Conservation (phyloP, 2,329 filamentous ascomycete genomes). For the Metarhizium robertsii region DNA sequence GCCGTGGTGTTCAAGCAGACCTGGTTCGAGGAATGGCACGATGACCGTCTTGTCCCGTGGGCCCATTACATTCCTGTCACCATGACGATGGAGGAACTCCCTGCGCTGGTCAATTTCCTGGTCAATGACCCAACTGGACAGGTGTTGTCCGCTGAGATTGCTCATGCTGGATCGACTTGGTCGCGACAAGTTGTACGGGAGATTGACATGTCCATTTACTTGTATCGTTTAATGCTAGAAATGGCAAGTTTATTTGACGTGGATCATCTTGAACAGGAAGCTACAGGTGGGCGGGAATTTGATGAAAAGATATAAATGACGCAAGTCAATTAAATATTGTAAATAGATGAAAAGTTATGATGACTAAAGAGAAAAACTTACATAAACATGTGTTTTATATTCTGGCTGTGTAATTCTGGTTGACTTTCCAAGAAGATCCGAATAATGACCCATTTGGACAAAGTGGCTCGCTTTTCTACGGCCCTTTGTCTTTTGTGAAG, state of each 20-base stretch:
- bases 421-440: too few relatives aligned
- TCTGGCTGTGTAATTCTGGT: too few relatives aligned
- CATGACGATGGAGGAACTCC: constrained; percentile 38
- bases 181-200: constrained; percentile 41
- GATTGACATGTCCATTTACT: constrained; percentile 50
- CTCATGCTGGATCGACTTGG: constrained; percentile 46
- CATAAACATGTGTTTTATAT: too few relatives aligned
- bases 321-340: too few relatives aligned
- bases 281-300: too few relatives aligned
- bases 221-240: constrained; percentile 53
- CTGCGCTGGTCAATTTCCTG: constrained; percentile 39
- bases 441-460: too few relatives aligned
- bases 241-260: constrained; percentile 25
- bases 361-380: too few relatives aligned
- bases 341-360: too few relatives aligned
- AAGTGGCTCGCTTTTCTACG: too few relatives aligned
- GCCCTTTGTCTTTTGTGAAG: too few relatives aligned
- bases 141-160: constrained; percentile 38
- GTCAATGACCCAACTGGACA: constrained; percentile 36
- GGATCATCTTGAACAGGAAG: too few relatives aligned
- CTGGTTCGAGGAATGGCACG: constrained; percentile 46
- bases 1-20: constrained; percentile 42
- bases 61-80: constrained; percentile 47
- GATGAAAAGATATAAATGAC: too few relatives aligned
- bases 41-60: constrained; percentile 45